Base-by-base conservation (phyloP, 345 rosid species). In the Raphanus sativus region DNA sequence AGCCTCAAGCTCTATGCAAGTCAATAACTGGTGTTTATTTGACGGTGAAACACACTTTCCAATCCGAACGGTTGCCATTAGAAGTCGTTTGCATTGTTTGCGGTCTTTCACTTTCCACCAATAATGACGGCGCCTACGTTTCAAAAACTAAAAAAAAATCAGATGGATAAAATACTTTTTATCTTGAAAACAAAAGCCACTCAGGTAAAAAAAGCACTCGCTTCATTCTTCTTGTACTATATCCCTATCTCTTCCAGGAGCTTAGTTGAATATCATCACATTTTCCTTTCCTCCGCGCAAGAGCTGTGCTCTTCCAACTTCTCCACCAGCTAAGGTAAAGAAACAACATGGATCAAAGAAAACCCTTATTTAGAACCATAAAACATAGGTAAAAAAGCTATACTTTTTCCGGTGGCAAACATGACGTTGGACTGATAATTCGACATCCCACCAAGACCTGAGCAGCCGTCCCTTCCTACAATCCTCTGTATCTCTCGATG, bases 361-460 rank as follows among this genome's bases (percentile, higher is more conserved):
- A 34, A 34, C 38, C 9, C 9, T 25, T 4, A 61, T 4, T 32
- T 4, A 34, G 13, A 25, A 69, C 12, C 12, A 4, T 6, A 63
- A 50, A 25, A 5, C 29, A 50, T 75, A 7, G 5, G 40, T 33
- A n/a, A 54, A 9, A 24, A 55, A 17, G 12, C 2, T 58, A n/a
- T 61, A 72, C 74, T 88, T 40, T 80, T 34, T 34, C 75, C 81
- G 4, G 83, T 77, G 21, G 90, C 86, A 75, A 74, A 93, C 1
- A 81, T 42, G 65, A 79, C 87, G 75, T 90, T 88, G 54, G 90
- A 70, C 78, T 85, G 21, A 75, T 86, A 84, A 80, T 87, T 91
- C 2, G 92, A 77, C 48, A 88, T 75, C 42, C 25, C 38, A 34
- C 38, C 38, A 6, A 34, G 38, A 34, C 38, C 38, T 7, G 90